Conservation (phyloP, 768 basidiomycete species). For the Mrakia frigida region DNA sequence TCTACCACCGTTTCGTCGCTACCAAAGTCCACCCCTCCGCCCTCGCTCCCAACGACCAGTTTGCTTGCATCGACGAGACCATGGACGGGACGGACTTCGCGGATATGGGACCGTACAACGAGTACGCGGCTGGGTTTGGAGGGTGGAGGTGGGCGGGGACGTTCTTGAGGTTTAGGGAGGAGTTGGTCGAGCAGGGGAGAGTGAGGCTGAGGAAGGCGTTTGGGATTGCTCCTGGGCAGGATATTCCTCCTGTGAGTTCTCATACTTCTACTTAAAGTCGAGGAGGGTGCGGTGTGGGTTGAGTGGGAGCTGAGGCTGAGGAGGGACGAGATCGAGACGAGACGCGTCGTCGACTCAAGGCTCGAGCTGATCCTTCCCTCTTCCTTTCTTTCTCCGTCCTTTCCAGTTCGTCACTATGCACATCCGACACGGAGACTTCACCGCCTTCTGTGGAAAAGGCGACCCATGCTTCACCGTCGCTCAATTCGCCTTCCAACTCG, state of each 20-base stretch:
- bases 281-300: neutral
- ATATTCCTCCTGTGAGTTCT: neutral
- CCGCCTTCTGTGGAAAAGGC: neutral
- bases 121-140: neutral
- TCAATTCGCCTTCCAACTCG: neutral
- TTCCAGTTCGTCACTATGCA: neutral
- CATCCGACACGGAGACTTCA: conserved; percentile 11
- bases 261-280: neutral
- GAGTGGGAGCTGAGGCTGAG: neutral
- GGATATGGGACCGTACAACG: conserved; percentile 1
- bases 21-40: neutral
- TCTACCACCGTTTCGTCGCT: neutral
- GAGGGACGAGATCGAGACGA: neutral
- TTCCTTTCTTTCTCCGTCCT: neutral
- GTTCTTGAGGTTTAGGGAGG: neutral
- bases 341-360: neutral
- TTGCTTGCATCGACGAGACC: conserved; percentile 5
- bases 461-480: neutral
- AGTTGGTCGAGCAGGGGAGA: conserved; percentile 1
- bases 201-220: neutral
- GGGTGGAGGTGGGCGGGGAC: neutral
- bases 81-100: conserved; percentile 6
- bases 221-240: neutral
- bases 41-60: conserved; percentile 7
- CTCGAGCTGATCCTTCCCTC: neutral